Percentiles rank a stretch among this genome's conserved stretches.
These are phyloP conservation scores for Alternaria triticina DNA, from an alignment of 2,329 filamentous ascomycete species.

Conservation along the genomic window DNA sequence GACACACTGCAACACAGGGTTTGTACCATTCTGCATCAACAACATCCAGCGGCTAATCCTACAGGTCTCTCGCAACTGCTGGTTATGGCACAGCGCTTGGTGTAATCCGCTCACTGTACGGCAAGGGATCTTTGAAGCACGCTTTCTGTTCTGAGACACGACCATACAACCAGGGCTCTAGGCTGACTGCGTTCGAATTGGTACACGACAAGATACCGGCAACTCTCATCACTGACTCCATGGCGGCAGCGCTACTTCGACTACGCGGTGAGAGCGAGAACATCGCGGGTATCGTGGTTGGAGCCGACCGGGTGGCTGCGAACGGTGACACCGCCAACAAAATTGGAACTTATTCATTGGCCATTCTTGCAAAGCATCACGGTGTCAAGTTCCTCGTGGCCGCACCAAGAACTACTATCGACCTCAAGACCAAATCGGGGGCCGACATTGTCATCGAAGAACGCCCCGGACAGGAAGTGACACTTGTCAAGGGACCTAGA, in stretches of 20 bases:
- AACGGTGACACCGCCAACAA: constrained; percentile 99
- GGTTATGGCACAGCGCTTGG: constrained; percentile 97
- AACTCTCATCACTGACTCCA: constrained; percentile 93
- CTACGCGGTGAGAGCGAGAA: constrained; percentile 65
- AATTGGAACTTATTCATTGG: constrained; percentile 92
- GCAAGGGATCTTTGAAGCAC: constrained; percentile 70
- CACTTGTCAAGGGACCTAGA: constrained; percentile 79
- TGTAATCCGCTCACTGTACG: constrained; percentile 84
- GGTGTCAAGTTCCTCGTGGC: constrained; percentile 94
- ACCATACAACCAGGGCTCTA: constrained; percentile 96
- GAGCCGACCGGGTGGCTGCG: constrained; percentile 91
- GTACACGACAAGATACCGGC: constrained; percentile 90
- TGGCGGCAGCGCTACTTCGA: constrained; percentile 87
- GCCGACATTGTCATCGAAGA: constrained; percentile 89
- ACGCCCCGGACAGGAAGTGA: constrained; percentile 80
- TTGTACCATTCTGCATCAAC: constrained; percentile 22
- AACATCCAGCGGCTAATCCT: constrained; percentile 23
- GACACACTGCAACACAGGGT: constrained; percentile 98
- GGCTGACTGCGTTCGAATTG: constrained; percentile 95
- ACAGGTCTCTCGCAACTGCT: constrained; percentile 86
- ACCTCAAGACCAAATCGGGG: constrained; percentile 79
- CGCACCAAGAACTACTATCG: constrained; percentile 92
- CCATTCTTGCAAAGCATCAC: constrained; percentile 87
- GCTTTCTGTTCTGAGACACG: constrained; percentile 97
- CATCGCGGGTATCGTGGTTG: constrained; percentile 88